Percentiles rank a stretch among this genome's conserved stretches.
Evolutionary conservation across 179 eudicot genomes (phyloP).

Genomic region (Gypsophila paniculata): DNA sequence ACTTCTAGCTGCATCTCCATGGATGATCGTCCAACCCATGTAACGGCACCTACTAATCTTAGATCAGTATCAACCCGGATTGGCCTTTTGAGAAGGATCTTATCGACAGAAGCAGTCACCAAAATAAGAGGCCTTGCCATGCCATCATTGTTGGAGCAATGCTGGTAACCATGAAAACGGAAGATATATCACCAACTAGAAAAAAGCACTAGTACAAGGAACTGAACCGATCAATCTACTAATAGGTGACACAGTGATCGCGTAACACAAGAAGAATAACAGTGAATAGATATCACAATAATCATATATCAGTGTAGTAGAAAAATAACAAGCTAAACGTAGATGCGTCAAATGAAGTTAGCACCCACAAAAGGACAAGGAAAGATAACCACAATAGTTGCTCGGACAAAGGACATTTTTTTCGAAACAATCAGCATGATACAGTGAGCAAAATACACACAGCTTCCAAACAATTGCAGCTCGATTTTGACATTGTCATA

Average conservation of each 20-base stretch:
- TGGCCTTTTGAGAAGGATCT: conserved; percentile 83
- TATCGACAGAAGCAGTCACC: conserved; percentile 97
- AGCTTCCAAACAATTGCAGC: neutral
- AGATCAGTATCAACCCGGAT: conserved; percentile 71
- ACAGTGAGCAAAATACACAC: neutral
- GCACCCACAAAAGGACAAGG: neutral
- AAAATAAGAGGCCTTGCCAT: conserved; percentile 64
- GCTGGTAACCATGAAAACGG: conserved; percentile 44
- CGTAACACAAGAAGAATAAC: neutral
- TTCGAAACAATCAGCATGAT: neutral
- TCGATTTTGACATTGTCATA: too few species aligned
- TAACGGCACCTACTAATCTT: conserved; percentile 74
- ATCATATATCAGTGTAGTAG: neutral
- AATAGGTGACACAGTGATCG: neutral
- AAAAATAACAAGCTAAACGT: neutral
- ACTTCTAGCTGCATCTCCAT: conserved; percentile 95
- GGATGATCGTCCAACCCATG: conserved; percentile 95
- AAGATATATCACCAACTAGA: neutral
- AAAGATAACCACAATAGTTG: neutral
- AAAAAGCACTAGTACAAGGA: conserved; percentile 2
- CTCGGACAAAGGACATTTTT: neutral
- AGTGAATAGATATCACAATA: conserved; percentile 5
- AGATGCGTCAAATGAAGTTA: neutral
- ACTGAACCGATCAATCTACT: neutral
- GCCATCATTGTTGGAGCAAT: conserved; percentile 61